Conservation (phyloP, 257 asterid genomes). For the Datura wrightii region DNA sequence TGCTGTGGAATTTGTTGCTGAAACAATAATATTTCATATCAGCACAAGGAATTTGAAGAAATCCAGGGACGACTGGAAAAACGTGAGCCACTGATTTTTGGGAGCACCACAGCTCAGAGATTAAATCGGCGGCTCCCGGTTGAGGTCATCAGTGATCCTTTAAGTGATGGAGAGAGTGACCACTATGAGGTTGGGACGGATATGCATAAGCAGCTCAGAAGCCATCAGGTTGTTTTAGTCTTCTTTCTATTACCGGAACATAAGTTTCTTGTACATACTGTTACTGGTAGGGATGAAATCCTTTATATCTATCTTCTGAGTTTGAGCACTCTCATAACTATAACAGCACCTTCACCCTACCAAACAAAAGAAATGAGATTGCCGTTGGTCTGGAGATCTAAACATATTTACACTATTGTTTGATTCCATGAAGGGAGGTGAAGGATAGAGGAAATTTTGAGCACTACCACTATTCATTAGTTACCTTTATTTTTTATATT, state of each 20-base stretch:
- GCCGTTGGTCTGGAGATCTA: background rate
- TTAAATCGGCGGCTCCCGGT: constrained; percentile 71
- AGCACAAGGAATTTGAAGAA: constrained; percentile 97
- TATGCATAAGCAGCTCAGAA: constrained; percentile 59
- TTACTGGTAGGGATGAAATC: constrained; percentile 10
- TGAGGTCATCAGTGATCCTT: constrained; percentile 94
- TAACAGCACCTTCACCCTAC: constrained; percentile 1
- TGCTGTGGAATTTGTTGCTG: constrained; percentile 15
- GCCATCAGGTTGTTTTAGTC: constrained; percentile 69
- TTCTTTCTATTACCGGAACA: background rate
- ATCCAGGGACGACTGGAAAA: constrained; percentile 71
- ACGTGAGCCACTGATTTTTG: constrained; percentile 80
- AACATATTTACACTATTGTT: background rate
- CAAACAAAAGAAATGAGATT: background rate
- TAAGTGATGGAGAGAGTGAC: constrained; percentile 81
- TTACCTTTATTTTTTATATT: background rate
- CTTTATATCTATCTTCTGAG: background rate
- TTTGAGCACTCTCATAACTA: constrained; percentile 6
- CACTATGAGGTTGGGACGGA: constrained; percentile 62
- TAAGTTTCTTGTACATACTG: background rate
- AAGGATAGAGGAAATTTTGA: background rate
- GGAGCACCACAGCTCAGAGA: constrained; percentile 64
- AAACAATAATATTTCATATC: constrained; percentile 36
- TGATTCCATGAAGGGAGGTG: background rate
- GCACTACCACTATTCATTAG: constrained; percentile 14